Evolutionary conservation across 169 alveolate genomes (phyloP).

Genomic region (Amoebophrya sp.): DNA sequence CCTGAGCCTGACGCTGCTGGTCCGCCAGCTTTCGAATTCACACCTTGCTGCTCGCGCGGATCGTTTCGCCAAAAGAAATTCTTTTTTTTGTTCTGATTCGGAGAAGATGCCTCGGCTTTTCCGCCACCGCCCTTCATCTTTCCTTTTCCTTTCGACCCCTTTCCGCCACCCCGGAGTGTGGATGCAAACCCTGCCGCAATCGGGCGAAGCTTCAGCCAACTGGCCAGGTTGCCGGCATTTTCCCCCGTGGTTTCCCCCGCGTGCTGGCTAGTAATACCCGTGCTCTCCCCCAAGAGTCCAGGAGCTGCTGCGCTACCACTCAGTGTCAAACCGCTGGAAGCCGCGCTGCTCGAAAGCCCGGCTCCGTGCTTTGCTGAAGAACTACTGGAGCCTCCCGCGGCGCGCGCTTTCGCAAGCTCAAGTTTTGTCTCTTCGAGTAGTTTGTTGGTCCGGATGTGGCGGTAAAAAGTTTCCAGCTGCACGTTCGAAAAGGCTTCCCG

Average conservation of each 20-base stretch:
- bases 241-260: neutral
- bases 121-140: too few species aligned
- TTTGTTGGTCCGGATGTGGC: conserved; percentile 53
- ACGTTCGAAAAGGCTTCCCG: conserved; percentile 53
- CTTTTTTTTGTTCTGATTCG: too few species aligned
- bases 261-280: too few species aligned
- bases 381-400: too few species aligned
- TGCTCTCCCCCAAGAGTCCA: too few species aligned
- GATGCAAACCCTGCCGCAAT: neutral
- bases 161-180: neutral
- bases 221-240: neutral
- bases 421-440: conserved; percentile 26
- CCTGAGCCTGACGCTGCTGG: too few species aligned
- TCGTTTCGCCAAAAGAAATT: too few species aligned
- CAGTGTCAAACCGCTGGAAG: neutral
- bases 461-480: conserved; percentile 55
- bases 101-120: too few species aligned
- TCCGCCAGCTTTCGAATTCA: too few species aligned
- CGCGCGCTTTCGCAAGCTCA: neutral
- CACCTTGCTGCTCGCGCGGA: too few species aligned
- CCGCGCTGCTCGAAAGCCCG: neutral
- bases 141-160: neutral
- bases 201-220: neutral
- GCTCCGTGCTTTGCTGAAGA: neutral
- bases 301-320: neutral